Evolutionary conservation across 192 early-diverging fungal species (phyloP), one percentile per base, ranked within the genome.

Genomic region (Obelidium mucronatum): DNA sequence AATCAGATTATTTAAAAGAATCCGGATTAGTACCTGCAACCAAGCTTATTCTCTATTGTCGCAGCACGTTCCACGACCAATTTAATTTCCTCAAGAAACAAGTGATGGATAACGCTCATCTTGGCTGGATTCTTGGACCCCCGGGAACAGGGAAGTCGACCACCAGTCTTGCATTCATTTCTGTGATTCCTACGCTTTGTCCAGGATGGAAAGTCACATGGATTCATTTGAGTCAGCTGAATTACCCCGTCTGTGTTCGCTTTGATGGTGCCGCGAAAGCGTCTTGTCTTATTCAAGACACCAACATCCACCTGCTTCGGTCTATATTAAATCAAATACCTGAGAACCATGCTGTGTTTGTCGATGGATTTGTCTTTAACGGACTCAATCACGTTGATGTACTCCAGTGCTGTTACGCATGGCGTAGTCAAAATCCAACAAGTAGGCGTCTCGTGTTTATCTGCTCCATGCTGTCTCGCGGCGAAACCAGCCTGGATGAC

Each of bases 101-200:
- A 24, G 58, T 1, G 8, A 13, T 60, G 24, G 33, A 13, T 19
- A 13, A 6, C 24, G 8, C 58, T 0, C 58, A 24, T 60, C 1
- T 60, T 6, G 58, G 58, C 8, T 60, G 58, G 1, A 60, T 60
- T 60, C 58, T 60, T 33, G 58, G 58, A 26, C 58, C 58, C 13
- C 58, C 58, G 33, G 58, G 58, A 31, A 60, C 58, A 26, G 58
- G 58, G 24, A 60, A 60, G 24, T 60, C 58, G 24, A 60, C 58
- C 8, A 60, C 58, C 0, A 19, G 58, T 33, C 58, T 60, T 60
- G 58, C 58, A 13, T 60, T 60, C 1, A 34, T 60, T 1, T 60
- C 58, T 26, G 58, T 60, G 58, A 60, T 60, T 6, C 58, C 58
- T 24, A 60, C 58, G 11, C 33, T 0, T 19, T 60, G 8, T 59